These are phyloP conservation scores for Tremellales sp. DNA, from an alignment of 1,284 basidiomycete genomes.

Conservation along the genomic window DNA sequence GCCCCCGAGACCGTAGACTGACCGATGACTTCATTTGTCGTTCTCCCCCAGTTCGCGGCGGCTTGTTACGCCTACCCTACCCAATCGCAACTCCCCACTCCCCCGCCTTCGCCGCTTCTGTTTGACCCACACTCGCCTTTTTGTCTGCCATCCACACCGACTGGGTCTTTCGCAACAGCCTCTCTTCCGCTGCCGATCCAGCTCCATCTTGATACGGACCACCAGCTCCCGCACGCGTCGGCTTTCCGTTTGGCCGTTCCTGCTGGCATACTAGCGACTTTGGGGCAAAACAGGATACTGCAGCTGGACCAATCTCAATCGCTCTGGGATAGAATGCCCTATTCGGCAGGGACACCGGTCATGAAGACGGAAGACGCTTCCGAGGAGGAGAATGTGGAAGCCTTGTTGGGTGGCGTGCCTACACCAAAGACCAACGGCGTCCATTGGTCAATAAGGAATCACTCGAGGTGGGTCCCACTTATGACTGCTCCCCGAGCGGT, in stretches of 20 bases:
- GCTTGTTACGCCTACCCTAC: no score
- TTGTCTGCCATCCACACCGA: no score
- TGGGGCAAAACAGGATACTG: slow-evolving; percentile 19
- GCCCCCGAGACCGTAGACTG: no score
- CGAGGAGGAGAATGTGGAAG: slow-evolving; percentile 29
- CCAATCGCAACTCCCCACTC: no score
- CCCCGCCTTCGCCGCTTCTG: no score
- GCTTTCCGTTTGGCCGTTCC: slow-evolving; percentile 13
- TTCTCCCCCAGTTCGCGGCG: no score
- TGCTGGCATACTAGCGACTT: slow-evolving; percentile 12
- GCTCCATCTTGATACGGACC: slow-evolving; percentile 16
- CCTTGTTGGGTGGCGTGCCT: slow-evolving; percentile 18
- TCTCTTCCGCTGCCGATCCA: slow-evolving; percentile 3
- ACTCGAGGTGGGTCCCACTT: slow-evolving; percentile 12
- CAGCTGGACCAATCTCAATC: slow-evolving; percentile 9
- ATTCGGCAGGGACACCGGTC: slow-evolving; percentile 14
- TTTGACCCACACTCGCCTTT: no score
- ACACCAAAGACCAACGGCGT: slow-evolving; percentile 9
- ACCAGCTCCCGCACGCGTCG: slow-evolving; percentile 18
- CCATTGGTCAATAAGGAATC: slow-evolving; percentile 12
- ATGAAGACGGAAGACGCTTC: slow-evolving; percentile 8
- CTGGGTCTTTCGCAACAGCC: no score
- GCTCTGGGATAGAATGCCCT: slow-evolving; percentile 31
- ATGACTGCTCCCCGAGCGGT: neutral
- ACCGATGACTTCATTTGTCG: no score